phyloP scores from a whole-genome alignment of 768 basidiomycete species.

The Clitopilus hobsonii region DNA sequence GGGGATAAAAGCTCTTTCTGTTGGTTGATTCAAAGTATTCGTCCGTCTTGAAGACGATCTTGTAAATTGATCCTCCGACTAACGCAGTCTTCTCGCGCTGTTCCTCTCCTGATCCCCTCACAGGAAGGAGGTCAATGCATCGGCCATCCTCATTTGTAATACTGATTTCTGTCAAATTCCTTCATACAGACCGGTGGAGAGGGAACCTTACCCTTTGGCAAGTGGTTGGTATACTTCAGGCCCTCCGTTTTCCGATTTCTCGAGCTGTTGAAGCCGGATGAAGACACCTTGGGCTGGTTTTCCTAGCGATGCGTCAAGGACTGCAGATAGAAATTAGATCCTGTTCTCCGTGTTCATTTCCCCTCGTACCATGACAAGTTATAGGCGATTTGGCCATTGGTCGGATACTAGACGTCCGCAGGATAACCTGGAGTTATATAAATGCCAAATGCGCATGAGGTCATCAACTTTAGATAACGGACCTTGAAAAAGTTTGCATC shows the following conservation, averaged over 20 bases:
- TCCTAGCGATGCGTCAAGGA: slow-evolving; percentile 82
- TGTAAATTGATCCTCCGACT: slow-evolving; percentile 62
- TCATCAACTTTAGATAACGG: slow-evolving; percentile 1
- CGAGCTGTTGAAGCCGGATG: slow-evolving; percentile 56
- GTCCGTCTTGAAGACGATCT: slow-evolving; percentile 80
- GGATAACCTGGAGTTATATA: neutral
- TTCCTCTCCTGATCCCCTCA: slow-evolving; percentile 39
- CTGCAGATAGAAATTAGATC: slow-evolving; percentile 30
- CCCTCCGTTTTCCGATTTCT: slow-evolving; percentile 25
- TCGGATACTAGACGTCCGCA: neutral
- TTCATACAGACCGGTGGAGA: neutral
- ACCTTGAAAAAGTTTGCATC: slow-evolving; percentile 13
- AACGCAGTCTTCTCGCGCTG: slow-evolving; percentile 40
- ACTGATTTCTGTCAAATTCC: slow-evolving; percentile 31
- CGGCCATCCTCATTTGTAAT: slow-evolving; percentile 80
- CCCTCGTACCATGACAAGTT: slow-evolving; percentile 79
- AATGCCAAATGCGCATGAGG: neutral
- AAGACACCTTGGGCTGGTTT: slow-evolving; percentile 72
- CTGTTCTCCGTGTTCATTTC: neutral
- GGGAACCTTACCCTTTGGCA: slow-evolving; percentile 54
- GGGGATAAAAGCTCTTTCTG: slow-evolving; percentile 80
- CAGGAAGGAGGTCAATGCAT: slow-evolving; percentile 70
- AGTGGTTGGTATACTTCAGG: slow-evolving; percentile 46
- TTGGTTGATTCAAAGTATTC: slow-evolving; percentile 69
- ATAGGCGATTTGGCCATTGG: slow-evolving; percentile 54